Conservation (phyloP, 2,329 filamentous ascomycete species). For the Cladosporium halotolerans region DNA sequence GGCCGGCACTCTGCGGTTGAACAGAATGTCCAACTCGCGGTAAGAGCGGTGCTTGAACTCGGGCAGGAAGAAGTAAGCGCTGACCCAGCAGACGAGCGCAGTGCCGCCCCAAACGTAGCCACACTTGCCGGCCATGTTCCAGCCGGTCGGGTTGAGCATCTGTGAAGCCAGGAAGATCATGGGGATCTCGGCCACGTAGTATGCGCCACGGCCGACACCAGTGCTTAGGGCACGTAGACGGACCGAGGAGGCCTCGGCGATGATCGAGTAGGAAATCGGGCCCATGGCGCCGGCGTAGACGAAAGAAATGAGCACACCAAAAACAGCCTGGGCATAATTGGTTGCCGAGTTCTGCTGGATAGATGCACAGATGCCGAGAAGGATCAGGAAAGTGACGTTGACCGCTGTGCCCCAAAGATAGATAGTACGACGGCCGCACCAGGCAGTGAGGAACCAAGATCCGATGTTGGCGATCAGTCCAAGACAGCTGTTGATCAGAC, state of each 20-base stretch:
- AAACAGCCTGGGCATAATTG: constrained; percentile 66
- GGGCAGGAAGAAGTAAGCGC: constrained; percentile 73
- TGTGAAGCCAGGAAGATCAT: constrained; percentile 79
- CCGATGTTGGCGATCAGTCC: constrained; percentile 76
- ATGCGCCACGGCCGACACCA: constrained; percentile 71
- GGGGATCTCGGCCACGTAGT: constrained; percentile 74
- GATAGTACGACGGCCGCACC: constrained; percentile 67
- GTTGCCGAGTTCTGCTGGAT: constrained; percentile 53
- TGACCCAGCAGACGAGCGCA: constrained; percentile 76
- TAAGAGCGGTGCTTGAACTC: constrained; percentile 76
- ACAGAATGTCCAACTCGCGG: constrained; percentile 78
- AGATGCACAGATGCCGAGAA: constrained; percentile 74
- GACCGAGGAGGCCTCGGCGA: constrained; percentile 75
- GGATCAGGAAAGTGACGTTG: constrained; percentile 65
- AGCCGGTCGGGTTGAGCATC: constrained; percentile 82
- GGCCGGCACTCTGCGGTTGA: constrained; percentile 65
- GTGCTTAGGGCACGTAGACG: constrained; percentile 87
- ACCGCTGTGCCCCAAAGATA: constrained; percentile 63
- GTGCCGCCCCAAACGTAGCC: constrained; percentile 85
- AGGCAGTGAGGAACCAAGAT: constrained; percentile 69
- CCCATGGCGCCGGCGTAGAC: constrained; percentile 83
- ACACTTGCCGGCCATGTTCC: constrained; percentile 82
- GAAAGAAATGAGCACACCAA: constrained; percentile 73
- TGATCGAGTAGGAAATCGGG: constrained; percentile 83
- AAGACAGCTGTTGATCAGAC: constrained; percentile 53